Conservation (phyloP, 805 yeast genomes). For the Lipomyces yamadae region DNA sequence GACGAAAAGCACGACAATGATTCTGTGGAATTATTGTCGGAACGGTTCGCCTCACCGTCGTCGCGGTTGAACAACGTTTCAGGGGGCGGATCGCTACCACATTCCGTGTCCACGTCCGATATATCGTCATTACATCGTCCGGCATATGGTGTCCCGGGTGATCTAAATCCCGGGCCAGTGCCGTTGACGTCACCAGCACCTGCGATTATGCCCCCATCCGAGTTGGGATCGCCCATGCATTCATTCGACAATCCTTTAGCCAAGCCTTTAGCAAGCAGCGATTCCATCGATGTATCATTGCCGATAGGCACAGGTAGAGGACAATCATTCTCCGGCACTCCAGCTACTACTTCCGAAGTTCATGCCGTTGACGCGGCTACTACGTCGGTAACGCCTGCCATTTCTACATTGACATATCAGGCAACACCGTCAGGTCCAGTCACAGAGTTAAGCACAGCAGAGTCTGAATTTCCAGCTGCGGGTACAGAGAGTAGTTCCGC, state of each 20-base stretch:
- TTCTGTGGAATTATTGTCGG: not conserved
- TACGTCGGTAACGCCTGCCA: not conserved
- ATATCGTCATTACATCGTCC: not conserved
- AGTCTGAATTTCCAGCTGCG: not conserved
- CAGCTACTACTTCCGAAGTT: not conserved
- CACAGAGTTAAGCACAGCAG: constrained; percentile 3
- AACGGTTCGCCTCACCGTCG: not conserved
- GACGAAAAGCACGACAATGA: constrained; percentile 42
- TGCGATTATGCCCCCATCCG: not conserved
- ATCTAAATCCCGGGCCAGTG: not conserved
- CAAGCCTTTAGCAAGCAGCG: too few relatives aligned
- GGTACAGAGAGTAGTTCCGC: constrained; percentile 3
- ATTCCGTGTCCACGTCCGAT: not conserved
- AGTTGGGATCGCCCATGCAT: not conserved
- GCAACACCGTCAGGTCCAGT: not conserved
- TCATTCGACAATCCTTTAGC: not conserved
- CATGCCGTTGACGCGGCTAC: not conserved
- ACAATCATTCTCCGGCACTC: not conserved
- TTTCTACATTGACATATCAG: not conserved
- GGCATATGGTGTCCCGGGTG: not conserved
- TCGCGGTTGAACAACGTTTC: not conserved
- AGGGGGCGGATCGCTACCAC: not conserved
- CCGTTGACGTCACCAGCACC: not conserved
- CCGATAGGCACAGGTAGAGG: too few relatives aligned
- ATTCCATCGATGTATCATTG: not conserved